Evolutionary conservation across 192 early-diverging fungal genomes (phyloP).

Genomic region (Rhizophagus clarus): DNA sequence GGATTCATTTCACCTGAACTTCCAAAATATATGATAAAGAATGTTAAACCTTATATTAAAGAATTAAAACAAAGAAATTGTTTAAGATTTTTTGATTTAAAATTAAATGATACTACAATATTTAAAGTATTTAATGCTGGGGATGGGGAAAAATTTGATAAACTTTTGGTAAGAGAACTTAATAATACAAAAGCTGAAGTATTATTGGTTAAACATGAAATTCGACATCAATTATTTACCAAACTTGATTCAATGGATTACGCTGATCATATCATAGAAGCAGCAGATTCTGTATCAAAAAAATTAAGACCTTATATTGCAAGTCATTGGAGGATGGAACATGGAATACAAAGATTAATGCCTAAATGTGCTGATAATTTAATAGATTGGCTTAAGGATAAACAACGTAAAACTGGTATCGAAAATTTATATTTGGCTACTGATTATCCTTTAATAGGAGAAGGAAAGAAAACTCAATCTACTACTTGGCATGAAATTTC

Average conservation of each 20-base stretch:
- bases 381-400: neutral
- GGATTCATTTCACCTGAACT: neutral
- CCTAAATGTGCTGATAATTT: neutral
- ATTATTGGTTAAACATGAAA: neutral
- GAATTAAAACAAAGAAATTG: neutral
- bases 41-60: neutral
- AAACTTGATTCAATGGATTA: neutral
- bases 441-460: conserved; percentile 20
- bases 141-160: neutral
- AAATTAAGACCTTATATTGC: neutral
- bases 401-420: neutral
- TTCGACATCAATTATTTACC: neutral
- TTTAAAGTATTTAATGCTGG: neutral
- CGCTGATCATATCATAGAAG: neutral
- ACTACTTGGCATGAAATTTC: neutral
- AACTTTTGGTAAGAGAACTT: neutral
- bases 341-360: neutral
- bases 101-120: neutral
- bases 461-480: neutral
- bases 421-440: conserved; percentile 31
- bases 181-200: neutral
- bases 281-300: neutral
- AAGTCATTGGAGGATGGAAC: conserved; percentile 27
- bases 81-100: neutral
- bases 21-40: neutral